Evolutionary conservation across 257 asterid species (phyloP).

Genomic region (Datura wrightii): DNA sequence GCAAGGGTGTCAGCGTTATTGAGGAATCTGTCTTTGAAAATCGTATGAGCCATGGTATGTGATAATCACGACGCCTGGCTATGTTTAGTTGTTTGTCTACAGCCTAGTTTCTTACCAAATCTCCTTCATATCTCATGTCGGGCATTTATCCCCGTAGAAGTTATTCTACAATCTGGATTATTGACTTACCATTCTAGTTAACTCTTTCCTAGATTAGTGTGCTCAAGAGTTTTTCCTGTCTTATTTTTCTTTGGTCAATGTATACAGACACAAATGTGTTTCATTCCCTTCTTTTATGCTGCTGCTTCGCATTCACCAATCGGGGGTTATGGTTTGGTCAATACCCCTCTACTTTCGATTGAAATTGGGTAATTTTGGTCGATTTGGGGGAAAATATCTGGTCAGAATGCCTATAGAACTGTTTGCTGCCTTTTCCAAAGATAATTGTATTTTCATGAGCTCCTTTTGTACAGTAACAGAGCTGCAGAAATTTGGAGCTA

Average conservation of each 20-base stretch:
- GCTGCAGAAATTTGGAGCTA: conserved; percentile 50
- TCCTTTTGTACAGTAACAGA: conserved; percentile 44
- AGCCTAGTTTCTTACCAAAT: not conserved
- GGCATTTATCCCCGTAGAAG: not conserved
- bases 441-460: not conserved
- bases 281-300: not conserved
- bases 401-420: conserved; percentile 21
- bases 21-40: conserved; percentile 55
- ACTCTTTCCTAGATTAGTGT: not conserved
- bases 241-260: not conserved
- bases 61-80: not conserved
- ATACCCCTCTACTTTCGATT: too few species aligned
- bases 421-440: not conserved
- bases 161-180: not conserved
- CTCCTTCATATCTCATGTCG: not conserved
- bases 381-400: not conserved
- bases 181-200: not conserved
- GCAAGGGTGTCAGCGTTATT: conserved; percentile 45
- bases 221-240: not conserved
- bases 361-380: too few species aligned
- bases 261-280: not conserved
- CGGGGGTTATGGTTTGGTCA: too few species aligned
- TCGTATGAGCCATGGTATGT: conserved; percentile 55
- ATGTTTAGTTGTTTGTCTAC: not conserved
- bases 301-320: not conserved